Base-by-base conservation (phyloP, 139 green algal species). In the Haematococcus sp. region DNA sequence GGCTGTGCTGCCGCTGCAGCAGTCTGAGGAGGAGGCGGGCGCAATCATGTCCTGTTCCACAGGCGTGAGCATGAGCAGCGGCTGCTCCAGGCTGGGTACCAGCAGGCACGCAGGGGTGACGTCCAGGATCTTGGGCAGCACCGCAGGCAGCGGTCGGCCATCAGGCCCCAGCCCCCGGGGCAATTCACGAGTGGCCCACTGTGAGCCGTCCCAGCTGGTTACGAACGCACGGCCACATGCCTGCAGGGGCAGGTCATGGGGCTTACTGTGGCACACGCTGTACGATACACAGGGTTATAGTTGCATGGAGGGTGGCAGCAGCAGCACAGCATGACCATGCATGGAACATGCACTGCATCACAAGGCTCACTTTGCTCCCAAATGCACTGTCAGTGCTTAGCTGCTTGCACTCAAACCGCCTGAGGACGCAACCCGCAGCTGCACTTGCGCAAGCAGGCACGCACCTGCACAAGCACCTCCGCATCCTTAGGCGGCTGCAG, bases 41-140 rank as follows among this genome's bases (percentile, higher is more conserved):
- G 7, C 40, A 7, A 7, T 9, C 58, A 65, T n/a, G 4, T 40
- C 58, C 25, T 65, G 58, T n/a, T 65, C 58, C 40, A 61, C 52
- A 27, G 22, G 23, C 19, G 52, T 28, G 22, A 28, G 52, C 52
- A 61, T 4, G 4, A 61, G 52, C 20, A 61, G 23, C 11, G 52
- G 15, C 52, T 32, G 11, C 22, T 30, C 3, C 34, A n/a, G 23
- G 11, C 22, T 20, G 2, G 58, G 58, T n/a, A 65, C n/a, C 58
- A 65, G 23, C 4, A 65, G 58, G 58, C 58, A 65, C 17, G 25
- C 28, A 40, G 58, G 58, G n/a, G 58, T 34, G 7, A 65, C 58
- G 11, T 65, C 58, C 58, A 65, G 9, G 58, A 65, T 65, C 58
- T 65, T 65, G 25, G 58, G 58, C 23, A 65, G 58, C 58, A 65